Evolutionary conservation across 2,329 filamentous ascomycete genomes (phyloP), one percentile per base, ranked within the genome.

Genomic region (Aspergillus hiratsukae): DNA sequence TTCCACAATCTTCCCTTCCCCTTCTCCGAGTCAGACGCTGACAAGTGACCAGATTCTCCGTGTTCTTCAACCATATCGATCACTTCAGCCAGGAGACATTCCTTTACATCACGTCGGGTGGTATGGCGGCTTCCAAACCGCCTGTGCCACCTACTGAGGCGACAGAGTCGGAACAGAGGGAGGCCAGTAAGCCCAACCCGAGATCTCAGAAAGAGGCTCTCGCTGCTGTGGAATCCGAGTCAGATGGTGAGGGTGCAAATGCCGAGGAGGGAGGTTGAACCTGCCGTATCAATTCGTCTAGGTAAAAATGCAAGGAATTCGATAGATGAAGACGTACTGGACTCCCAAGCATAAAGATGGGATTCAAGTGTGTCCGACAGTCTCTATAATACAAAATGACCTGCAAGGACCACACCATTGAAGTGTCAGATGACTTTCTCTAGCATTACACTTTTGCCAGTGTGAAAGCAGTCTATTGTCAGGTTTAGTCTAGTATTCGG

Each of bases 11-110:
- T 29, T 45, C 4, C 4, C 48, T 29, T 45, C 4, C 4, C 25
- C 29, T 60, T 23, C 49, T 52, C 19, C 5, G 21, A 41, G 6
- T 52, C 27, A 23, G 37, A 31, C 53, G 50, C 58, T 48, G 58
- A 55, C 43, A 7, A 53, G 0, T 6, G 11, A 14, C 23, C 64
- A 90, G 87, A 17, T 91, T 91, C 74, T 86, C 89, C 65, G 81
- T 83, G 43, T 91, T 91, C 74, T 91, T 90, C 76, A 86, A 89
- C 69, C 88, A 91, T 72, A 83, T 91, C 57, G 88, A 92, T 69
- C 86, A 87, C 69, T 90, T 87, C 75, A 82, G 83, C 61, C 83
- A 83, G 10, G 83, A 87, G 64, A 86, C 86, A 69, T 91, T 91
- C 77, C 76, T 91, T 49, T 92, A 88, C 82, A 78, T 89, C 50